These are phyloP conservation scores for Schizothecium vesticola DNA, from an alignment of 495 filamentous ascomycete species.

Conservation along the genomic window DNA sequence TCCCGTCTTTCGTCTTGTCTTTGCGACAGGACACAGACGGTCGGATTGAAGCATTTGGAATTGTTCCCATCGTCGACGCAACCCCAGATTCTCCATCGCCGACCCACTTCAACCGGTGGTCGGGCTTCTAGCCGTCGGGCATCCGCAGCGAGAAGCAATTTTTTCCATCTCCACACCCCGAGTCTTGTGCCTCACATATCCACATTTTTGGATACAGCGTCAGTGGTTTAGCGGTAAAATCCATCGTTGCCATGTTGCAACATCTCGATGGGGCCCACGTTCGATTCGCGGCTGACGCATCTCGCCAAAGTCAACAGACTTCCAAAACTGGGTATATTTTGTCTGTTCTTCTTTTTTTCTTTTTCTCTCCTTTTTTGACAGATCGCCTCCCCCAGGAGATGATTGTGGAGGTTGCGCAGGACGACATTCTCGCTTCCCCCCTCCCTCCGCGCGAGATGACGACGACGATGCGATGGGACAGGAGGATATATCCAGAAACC, in stretches of 20 bases:
- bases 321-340: not conserved
- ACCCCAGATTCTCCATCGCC: not conserved
- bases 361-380: not conserved
- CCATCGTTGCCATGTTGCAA: not conserved
- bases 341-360: not conserved
- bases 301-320: not conserved
- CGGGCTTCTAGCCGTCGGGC: not conserved
- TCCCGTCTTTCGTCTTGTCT: not conserved
- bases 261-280: constrained; percentile 45
- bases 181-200: not conserved
- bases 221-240: not conserved
- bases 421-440: not conserved
- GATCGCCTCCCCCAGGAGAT: not conserved
- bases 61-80: not conserved
- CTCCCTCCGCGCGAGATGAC: no score
- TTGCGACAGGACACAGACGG: not conserved
- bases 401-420: no score
- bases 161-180: not conserved
- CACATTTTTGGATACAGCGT: not conserved
- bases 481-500: not conserved
- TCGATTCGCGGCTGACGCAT: constrained; percentile 39
- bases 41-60: not conserved
- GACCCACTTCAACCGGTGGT: not conserved
- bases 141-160: not conserved
- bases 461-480: not conserved